These are phyloP conservation scores for Leucocoprinus leucothites DNA, from an alignment of 768 basidiomycete species.

Conservation along the genomic window DNA sequence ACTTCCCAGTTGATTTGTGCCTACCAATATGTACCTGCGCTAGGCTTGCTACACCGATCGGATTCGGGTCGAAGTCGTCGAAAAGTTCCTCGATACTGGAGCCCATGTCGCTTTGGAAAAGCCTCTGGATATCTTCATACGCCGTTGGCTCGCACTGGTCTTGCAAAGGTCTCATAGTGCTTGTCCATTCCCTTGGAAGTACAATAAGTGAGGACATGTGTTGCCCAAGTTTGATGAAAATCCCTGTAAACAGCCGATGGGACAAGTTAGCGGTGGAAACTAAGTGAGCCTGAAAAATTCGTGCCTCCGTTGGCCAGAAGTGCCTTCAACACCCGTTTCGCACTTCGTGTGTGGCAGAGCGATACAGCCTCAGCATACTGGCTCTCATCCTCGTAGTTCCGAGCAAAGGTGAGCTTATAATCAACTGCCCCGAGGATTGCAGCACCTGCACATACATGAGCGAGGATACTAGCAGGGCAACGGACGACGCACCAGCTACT, in stretches of 20 bases:
- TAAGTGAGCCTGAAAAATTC: slow-evolving; percentile 16
- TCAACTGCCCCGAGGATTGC: slow-evolving; percentile 64
- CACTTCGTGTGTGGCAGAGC: slow-evolving; percentile 82
- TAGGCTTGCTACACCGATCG: slow-evolving; percentile 93
- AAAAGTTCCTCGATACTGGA: slow-evolving; percentile 71
- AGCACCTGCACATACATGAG: slow-evolving; percentile 41
- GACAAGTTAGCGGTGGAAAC: neutral
- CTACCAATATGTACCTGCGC: slow-evolving; percentile 92
- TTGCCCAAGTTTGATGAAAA: slow-evolving; percentile 92
- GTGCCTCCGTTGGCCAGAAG: slow-evolving; percentile 84
- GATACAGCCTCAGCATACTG: slow-evolving; percentile 57
- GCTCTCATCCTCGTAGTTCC: slow-evolving; percentile 46
- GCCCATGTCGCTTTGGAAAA: slow-evolving; percentile 82
- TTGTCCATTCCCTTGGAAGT: slow-evolving; percentile 52
- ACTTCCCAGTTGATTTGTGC: slow-evolving; percentile 65
- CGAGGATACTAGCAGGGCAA: neutral
- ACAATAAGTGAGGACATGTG: slow-evolving; percentile 66
- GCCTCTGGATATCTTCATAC: slow-evolving; percentile 67
- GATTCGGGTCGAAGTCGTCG: slow-evolving; percentile 78
- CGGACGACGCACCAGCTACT: slow-evolving; percentile 53
- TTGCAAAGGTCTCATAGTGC: slow-evolving; percentile 59
- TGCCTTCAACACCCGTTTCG: slow-evolving; percentile 74
- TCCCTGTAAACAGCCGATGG: slow-evolving; percentile 36
- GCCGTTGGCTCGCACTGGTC: slow-evolving; percentile 93
- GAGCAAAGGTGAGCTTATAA: slow-evolving; percentile 67